Evolutionary conservation across 495 filamentous ascomycete genomes (phyloP).

Genomic region (Aspergillus campestris): DNA sequence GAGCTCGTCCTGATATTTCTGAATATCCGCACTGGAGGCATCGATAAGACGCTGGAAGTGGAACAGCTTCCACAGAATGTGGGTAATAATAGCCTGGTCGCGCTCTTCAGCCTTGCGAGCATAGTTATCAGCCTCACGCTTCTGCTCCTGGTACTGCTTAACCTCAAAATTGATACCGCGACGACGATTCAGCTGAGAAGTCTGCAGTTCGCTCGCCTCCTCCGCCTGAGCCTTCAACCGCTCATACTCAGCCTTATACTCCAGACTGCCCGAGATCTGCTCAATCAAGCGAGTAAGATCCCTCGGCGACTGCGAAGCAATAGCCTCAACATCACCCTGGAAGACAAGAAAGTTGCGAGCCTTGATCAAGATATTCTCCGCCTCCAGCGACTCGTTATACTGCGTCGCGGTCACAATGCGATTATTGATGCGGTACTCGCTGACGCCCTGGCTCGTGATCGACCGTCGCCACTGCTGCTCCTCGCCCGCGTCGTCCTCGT

Average conservation of each 20-base stretch:
- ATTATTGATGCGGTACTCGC: constrained; percentile 96
- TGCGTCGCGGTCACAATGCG: constrained; percentile 77
- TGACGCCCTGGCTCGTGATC: constrained; percentile 79
- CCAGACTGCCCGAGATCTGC: constrained; percentile 92
- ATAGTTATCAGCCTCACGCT: constrained; percentile 89
- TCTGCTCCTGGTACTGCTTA: constrained; percentile 94
- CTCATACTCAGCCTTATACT: constrained; percentile 95
- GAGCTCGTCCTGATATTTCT: constrained; percentile 89
- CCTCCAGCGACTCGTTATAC: constrained; percentile 89
- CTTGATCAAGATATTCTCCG: constrained; percentile 95
- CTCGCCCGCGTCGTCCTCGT: constrained; percentile 94
- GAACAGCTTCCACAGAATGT: constrained; percentile 94
- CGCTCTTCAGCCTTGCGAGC: constrained; percentile 79
- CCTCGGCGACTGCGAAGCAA: constrained; percentile 84
- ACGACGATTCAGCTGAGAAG: constrained; percentile 75
- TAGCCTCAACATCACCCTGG: constrained; percentile 97
- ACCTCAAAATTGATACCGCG: constrained; percentile 96
- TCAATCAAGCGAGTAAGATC: constrained; percentile 95
- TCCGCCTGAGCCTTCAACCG: constrained; percentile 75
- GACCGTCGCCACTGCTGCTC: constrained; percentile 92
- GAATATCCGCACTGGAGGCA: constrained; percentile 81
- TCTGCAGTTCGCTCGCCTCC: constrained; percentile 80
- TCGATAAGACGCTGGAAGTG: constrained; percentile 93
- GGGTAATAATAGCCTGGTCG: constrained; percentile 86
- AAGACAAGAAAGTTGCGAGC: constrained; percentile 97